These are phyloP conservation scores for Calonectria pseudoturangicola DNA, from an alignment of 2,329 filamentous ascomycete species.

Conservation along the genomic window DNA sequence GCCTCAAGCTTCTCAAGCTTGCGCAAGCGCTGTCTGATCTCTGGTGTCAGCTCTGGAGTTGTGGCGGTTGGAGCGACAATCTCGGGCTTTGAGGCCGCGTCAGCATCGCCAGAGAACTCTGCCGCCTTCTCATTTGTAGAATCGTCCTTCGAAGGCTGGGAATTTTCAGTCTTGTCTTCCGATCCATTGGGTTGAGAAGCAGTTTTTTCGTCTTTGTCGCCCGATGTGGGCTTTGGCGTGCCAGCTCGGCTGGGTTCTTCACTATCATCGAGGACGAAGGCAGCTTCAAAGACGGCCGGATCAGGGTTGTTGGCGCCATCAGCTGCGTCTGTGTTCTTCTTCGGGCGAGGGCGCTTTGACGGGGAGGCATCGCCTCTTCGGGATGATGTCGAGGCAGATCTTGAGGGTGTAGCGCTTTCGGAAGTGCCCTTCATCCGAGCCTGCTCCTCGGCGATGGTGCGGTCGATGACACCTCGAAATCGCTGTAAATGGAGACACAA, in stretches of 20 bases:
- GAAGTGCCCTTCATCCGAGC: slow-evolving; percentile 80
- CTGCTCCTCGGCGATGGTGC: slow-evolving; percentile 93
- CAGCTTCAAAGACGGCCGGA: slow-evolving; percentile 89
- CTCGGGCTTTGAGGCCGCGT: slow-evolving; percentile 38
- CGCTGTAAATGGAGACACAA: slow-evolving; percentile 69
- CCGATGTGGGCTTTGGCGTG: slow-evolving; percentile 71
- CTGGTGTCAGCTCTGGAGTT: slow-evolving; percentile 78
- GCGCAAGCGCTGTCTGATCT: slow-evolving; percentile 84
- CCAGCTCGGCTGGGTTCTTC: slow-evolving; percentile 78
- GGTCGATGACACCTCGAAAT: slow-evolving; percentile 89
- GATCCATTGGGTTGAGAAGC: slow-evolving; percentile 42
- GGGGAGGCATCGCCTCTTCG: slow-evolving; percentile 63
- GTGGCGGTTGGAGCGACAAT: slow-evolving; percentile 40
- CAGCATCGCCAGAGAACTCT: slow-evolving; percentile 43
- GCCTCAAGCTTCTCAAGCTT: slow-evolving; percentile 93
- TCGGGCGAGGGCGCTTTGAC: slow-evolving; percentile 60
- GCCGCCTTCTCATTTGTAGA: slow-evolving; percentile 48
- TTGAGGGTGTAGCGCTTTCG: slow-evolving; percentile 65
- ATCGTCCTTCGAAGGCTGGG: slow-evolving; percentile 40
- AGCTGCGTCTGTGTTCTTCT: slow-evolving; percentile 62
- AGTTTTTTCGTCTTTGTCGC: slow-evolving; percentile 58
- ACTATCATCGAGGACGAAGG: slow-evolving; percentile 91
- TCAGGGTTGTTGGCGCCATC: slow-evolving; percentile 77
- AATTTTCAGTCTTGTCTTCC: slow-evolving; percentile 45
- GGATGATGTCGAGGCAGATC: slow-evolving; percentile 61